Evolutionary conservation across 2,329 filamentous ascomycete genomes (phyloP).

Genomic region (Colletotrichum navitas): DNA sequence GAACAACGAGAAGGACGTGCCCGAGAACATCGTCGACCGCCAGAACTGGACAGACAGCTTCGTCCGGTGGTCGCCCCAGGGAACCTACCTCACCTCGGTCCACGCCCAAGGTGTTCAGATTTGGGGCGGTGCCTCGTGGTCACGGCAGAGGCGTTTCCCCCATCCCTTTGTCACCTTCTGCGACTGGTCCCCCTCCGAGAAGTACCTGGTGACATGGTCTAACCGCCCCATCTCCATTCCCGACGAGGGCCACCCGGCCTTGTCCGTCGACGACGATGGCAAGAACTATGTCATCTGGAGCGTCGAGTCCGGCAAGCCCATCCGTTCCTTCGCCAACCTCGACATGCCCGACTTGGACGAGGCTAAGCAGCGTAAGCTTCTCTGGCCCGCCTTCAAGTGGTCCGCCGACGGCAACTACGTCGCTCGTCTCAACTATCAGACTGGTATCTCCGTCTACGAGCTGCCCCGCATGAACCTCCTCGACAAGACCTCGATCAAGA

Average conservation of each 20-base stretch:
- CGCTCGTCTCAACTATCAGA: constrained; percentile 87
- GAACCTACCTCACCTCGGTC: constrained; percentile 93
- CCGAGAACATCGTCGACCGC: constrained; percentile 90
- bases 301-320: constrained; percentile 86
- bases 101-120: constrained; percentile 97
- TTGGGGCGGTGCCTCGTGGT: constrained; percentile 93
- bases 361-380: constrained; percentile 82
- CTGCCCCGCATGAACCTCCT: constrained; percentile 89
- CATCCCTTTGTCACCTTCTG: constrained; percentile 96
- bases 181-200: constrained; percentile 94
- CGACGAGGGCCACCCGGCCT: constrained; percentile 85
- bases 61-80: constrained; percentile 96
- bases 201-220: constrained; percentile 97
- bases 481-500: constrained; percentile 93
- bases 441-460: constrained; percentile 93
- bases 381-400: constrained; percentile 99
- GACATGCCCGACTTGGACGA: constrained; percentile 77
- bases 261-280: constrained; percentile 93
- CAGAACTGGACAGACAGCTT: constrained; percentile 98
- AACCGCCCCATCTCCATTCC: constrained; percentile 92
- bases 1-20: constrained; percentile 95
- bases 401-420: constrained; percentile 98
- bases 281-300: constrained; percentile 99
- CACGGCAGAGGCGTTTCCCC: constrained; percentile 90
- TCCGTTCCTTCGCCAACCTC: constrained; percentile 93